phyloP scores from a whole-genome alignment of 257 asterid species.

The Solanum pimpinellifolium region DNA sequence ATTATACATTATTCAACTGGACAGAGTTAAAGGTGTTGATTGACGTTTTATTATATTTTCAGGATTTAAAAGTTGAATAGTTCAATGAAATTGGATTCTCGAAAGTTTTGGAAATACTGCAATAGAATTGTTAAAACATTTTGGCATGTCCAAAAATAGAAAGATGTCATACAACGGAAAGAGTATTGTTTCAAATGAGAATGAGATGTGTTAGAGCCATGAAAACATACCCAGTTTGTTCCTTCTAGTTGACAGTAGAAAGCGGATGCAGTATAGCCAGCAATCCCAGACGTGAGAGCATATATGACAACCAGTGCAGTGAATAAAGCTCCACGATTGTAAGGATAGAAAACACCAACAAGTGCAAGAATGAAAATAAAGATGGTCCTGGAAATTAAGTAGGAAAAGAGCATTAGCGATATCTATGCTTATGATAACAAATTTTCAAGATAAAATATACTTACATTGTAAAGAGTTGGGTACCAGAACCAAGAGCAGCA shows the following conservation, averaged over 20 bases:
- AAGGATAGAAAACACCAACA: constrained; percentile 46
- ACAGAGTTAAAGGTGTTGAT: background rate
- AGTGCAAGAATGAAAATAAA: constrained; percentile 29
- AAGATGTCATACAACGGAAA: background rate
- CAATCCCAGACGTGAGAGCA: constrained; percentile 43
- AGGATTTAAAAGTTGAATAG: background rate
- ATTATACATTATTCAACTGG: background rate
- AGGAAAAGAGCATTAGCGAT: background rate
- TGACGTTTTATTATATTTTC: background rate
- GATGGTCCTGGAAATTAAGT: constrained; percentile 15
- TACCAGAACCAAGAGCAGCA: constrained; percentile 44
- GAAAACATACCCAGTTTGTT: constrained; percentile 34
- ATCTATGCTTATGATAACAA: background rate
- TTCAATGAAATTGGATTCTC: background rate
- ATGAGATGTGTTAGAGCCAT: background rate
- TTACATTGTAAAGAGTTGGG: constrained; percentile 45
- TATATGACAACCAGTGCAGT: constrained; percentile 35
- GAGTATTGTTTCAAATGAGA: background rate
- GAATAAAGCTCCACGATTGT: constrained; percentile 44
- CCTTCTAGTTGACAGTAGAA: constrained; percentile 51
- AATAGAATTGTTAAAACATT: background rate
- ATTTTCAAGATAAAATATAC: constrained; percentile 1
- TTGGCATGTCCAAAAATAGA: background rate
- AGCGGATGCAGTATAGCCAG: constrained; percentile 38
- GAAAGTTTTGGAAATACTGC: background rate